Conservation (phyloP, 2,329 filamentous ascomycete genomes). For the Verticillium nubilum region DNA sequence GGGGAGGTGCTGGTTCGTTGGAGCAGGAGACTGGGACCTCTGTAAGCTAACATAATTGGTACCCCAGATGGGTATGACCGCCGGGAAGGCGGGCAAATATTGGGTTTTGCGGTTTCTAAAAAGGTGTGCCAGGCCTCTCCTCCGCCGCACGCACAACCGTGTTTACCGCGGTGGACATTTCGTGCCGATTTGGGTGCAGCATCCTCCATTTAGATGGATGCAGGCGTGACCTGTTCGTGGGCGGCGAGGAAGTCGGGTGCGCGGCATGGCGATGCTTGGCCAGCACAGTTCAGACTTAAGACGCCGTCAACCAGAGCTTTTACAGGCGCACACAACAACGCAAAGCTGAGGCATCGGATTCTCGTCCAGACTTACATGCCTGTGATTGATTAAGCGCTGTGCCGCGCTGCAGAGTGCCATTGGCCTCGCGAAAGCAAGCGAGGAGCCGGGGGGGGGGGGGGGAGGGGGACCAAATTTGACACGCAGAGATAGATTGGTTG, state of each 20-base stretch:
- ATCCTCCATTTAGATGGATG: neutral
- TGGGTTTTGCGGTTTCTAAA: neutral
- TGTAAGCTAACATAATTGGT: neutral
- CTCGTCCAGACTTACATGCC: neutral
- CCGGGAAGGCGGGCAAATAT: neutral
- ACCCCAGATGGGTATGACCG: neutral
- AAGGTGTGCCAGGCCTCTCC: neutral
- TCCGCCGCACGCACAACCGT: neutral
- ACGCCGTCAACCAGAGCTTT: neutral
- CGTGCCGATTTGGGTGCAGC: neutral
- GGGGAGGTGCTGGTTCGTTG: neutral
- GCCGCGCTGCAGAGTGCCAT: neutral
- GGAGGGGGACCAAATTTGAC: neutral
- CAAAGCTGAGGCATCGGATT: neutral
- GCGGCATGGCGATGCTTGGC: neutral
- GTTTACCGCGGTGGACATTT: neutral
- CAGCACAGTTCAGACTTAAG: neutral
- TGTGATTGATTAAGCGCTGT: neutral
- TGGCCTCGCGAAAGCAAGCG: neutral
- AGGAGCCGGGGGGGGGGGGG: neutral
- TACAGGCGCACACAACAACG: neutral
- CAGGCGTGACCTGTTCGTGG: neutral
- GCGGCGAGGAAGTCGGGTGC: neutral
- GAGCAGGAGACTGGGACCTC: neutral
- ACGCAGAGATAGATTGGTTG: neutral